Evolutionary conservation across 164 flowering plant species (phyloP), one percentile per base, ranked within the genome.

Genomic region (Berberis vulgaris): DNA sequence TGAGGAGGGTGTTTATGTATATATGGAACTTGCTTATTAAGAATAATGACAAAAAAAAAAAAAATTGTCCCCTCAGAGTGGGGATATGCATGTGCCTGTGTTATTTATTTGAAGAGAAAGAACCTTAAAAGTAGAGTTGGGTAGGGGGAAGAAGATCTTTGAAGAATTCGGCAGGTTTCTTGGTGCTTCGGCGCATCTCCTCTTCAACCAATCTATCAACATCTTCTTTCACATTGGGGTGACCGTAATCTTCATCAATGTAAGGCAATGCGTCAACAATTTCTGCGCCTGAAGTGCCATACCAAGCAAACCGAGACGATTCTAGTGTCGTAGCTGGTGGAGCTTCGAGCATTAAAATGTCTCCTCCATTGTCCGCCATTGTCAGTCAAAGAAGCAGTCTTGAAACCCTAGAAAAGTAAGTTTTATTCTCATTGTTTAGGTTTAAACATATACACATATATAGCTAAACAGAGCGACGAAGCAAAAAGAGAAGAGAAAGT

Each of bases 201-300:
- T 89, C 90, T 77, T 91, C 95, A 49, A 91, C 84, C 50, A 91
- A 62, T 8, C 81, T 84, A 66, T 91, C 95, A 6, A 91, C 98
- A 55, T 87, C 95, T 5, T 59, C 68, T 72, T 89, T 89, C 11
- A 89, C 82, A 47, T 64, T 45, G 3, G 87, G 88, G 65, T 87
- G 59, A 41, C 77, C 85, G 56, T 89, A 89, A 69, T 91, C 98
- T 52, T 89, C 92, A 76, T 91, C 97, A 54, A 90, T 86, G 84
- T 90, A 90, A 4, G 97, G 97, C 60, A 90, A 70, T 4, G 97
- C 82, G 62, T 89, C 97, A 44, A 89, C 77, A 12, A 75, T 65
- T 49, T 76, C 86, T 0, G 82, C 86, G 61, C 67, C 66, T 2
- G 74, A 65, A n/a, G 75, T 57, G 9, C 68, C 60, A 40, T 76